These are phyloP conservation scores for Sarocladium oryzae DNA, from an alignment of 2,329 filamentous ascomycete species.

Conservation along the genomic window DNA sequence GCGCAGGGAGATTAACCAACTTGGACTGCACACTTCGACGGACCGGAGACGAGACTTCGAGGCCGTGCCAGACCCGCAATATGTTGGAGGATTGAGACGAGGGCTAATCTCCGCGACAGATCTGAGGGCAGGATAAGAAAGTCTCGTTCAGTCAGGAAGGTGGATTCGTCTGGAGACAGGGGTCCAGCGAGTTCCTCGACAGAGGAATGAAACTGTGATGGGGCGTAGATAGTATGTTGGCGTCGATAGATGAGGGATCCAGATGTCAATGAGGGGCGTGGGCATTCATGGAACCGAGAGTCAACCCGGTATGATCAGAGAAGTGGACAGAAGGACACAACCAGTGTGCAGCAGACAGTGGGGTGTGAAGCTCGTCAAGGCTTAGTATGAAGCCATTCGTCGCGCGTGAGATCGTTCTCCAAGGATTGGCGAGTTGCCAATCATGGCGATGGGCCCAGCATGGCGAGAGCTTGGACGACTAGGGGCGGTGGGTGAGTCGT, in stretches of 20 bases:
- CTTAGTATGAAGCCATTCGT: conserved; percentile 59
- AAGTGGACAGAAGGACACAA: neutral
- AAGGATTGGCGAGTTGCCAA: conserved; percentile 33
- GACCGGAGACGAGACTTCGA: conserved; percentile 2
- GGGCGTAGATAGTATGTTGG: neutral
- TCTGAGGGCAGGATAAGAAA: neutral
- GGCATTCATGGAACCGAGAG: neutral
- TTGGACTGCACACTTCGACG: no score
- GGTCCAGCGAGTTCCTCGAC: neutral
- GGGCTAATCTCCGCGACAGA: neutral
- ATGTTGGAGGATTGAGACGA: neutral
- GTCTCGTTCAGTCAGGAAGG: neutral
- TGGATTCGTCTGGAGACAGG: neutral
- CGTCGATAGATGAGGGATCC: neutral
- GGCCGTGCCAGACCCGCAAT: neutral
- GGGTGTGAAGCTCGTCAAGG: conserved; percentile 11
- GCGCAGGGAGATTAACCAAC: neutral
- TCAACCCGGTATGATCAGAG: neutral
- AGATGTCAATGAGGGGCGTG: neutral
- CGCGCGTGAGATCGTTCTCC: conserved; percentile 48
- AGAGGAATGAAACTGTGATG: neutral
- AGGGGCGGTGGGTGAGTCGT: conserved; percentile 55
- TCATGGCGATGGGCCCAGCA: conserved; percentile 38
- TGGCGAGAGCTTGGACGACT: conserved; percentile 34
- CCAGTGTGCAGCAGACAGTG: conserved; percentile 19